Percentiles rank a stretch among this genome's conserved stretches.
Evolutionary conservation across 2,329 filamentous ascomycete genomes (phyloP).

Genomic region (Fusarium zealandicum): DNA sequence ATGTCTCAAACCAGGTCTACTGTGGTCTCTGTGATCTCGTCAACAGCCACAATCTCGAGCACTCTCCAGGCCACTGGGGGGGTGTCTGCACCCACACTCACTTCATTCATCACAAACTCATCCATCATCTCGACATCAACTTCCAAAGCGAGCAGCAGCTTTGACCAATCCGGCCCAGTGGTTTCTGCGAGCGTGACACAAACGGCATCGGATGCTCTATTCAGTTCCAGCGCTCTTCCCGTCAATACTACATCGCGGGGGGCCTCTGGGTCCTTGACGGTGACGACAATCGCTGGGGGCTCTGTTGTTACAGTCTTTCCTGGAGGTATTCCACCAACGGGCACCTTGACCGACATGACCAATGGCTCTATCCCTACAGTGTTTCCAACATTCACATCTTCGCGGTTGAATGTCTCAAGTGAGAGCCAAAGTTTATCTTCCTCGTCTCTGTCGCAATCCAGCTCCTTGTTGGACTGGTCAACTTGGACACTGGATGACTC

Average conservation of each 20-base stretch:
- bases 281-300: constrained; percentile 19
- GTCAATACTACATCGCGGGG: constrained; percentile 8
- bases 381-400: constrained; percentile 9
- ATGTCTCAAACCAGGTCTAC: constrained; percentile 1
- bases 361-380: constrained; percentile 11
- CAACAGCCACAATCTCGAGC: constrained; percentile 1
- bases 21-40: background rate
- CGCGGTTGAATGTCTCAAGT: constrained; percentile 10
- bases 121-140: constrained; percentile 2
- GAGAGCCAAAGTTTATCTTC: background rate
- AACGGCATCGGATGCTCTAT: constrained; percentile 1
- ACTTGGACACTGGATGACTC: constrained; percentile 22
- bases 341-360: constrained; percentile 1
- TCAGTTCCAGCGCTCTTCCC: constrained; percentile 15
- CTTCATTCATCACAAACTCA: constrained; percentile 1
- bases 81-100: background rate
- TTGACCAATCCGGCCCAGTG: background rate
- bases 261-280: background rate
- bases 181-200: background rate
- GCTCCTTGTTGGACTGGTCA: constrained; percentile 22
- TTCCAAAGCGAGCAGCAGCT: background rate
- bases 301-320: constrained; percentile 31
- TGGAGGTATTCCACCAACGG: constrained; percentile 17
- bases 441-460: constrained; percentile 1
- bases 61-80: background rate